Base-by-base conservation (phyloP, 2,329 filamentous ascomycete species). In the Paraconiothyrium sp. region DNA sequence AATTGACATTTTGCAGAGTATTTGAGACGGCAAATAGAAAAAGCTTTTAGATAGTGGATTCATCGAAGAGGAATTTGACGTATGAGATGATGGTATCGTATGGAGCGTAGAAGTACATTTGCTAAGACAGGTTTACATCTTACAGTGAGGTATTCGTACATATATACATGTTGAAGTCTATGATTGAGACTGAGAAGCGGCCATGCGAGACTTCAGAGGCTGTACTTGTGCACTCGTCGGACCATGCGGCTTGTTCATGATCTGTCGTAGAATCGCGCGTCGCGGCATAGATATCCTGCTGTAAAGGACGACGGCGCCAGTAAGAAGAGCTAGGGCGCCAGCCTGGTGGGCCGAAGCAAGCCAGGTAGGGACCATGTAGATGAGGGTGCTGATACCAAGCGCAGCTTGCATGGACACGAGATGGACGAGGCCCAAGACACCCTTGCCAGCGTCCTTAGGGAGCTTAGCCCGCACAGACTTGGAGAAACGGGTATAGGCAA, bases 321-420 rank as follows among this genome's bases (percentile, higher is more conserved):
- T 96, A 63, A 99, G 81, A 22, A 99, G 83, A 2, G 92, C 92
- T 68, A 99, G 81, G 62, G 90, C 92, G 43, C 95, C 94, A 1
- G 95, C 95, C 80, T 99, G 95, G 79, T 99, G 95, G 8, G 92
- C 89, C 3, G 94, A 93, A 0, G 94, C 95, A 10, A 99, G 83
- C 64, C 91, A 90, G 2, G 90, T 91, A 4, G 96, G 95, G 0
- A 99, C 94, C 77, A 99, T 90, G 82, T 97, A 98, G 72, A 97
- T 90, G 62, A 99, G 84, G 0, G 95, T 99, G 66, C 86, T 89
- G 77, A 99, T 97, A 27, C 95, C 95, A 5, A 99, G 86, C 0
- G 89, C 84, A 30, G 93, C 94, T 80, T 99, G 95, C 67, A 96
- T 64, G 60, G 86, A 87, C 2, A 92, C 93, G 20, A 97, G 87